phyloP scores from a whole-genome alignment of 1,284 basidiomycete species.

The Entoloma clypeatum region DNA sequence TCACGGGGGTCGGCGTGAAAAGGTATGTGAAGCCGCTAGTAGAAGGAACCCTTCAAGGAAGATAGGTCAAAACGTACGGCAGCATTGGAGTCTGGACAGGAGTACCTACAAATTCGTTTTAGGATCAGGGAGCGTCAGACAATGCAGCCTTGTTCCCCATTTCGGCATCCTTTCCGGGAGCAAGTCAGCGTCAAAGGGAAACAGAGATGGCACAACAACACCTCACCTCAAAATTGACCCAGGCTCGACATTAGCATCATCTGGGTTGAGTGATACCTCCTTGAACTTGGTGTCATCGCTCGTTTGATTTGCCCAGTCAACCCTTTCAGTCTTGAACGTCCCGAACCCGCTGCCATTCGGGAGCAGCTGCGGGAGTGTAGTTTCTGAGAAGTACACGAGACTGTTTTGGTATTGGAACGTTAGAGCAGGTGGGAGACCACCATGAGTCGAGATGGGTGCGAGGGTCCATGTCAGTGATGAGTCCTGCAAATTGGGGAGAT shows the following conservation, averaged over 20 bases:
- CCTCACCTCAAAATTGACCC: slow-evolving; percentile 27
- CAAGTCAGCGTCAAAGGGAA: slow-evolving; percentile 5
- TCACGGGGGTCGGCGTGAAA: slow-evolving; percentile 31
- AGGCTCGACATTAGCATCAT: slow-evolving; percentile 17
- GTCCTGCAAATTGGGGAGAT: slow-evolving; percentile 11
- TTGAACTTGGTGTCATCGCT: slow-evolving; percentile 11
- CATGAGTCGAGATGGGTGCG: slow-evolving; percentile 30
- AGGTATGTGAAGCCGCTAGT: slow-evolving; percentile 30
- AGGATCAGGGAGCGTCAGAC: slow-evolving; percentile 31
- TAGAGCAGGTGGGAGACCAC: slow-evolving; percentile 30
- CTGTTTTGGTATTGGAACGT: slow-evolving; percentile 29
- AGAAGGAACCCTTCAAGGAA: slow-evolving; percentile 21
- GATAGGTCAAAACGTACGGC: not conserved
- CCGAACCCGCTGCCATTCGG: slow-evolving; percentile 35
- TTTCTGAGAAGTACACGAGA: slow-evolving; percentile 36
- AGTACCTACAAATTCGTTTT: slow-evolving; percentile 28
- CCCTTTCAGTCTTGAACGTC: slow-evolving; percentile 29
- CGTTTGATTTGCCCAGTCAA: slow-evolving; percentile 22
- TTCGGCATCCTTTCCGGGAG: slow-evolving; percentile 30
- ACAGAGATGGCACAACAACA: not conserved
- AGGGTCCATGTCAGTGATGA: slow-evolving; percentile 35
- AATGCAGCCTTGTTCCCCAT: slow-evolving; percentile 41
- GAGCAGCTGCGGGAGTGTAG: slow-evolving; percentile 30
- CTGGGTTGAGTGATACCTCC: slow-evolving; percentile 1
- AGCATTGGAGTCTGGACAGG: not conserved